Conservation (phyloP, 306 rosid species). For the Delonix regia region DNA sequence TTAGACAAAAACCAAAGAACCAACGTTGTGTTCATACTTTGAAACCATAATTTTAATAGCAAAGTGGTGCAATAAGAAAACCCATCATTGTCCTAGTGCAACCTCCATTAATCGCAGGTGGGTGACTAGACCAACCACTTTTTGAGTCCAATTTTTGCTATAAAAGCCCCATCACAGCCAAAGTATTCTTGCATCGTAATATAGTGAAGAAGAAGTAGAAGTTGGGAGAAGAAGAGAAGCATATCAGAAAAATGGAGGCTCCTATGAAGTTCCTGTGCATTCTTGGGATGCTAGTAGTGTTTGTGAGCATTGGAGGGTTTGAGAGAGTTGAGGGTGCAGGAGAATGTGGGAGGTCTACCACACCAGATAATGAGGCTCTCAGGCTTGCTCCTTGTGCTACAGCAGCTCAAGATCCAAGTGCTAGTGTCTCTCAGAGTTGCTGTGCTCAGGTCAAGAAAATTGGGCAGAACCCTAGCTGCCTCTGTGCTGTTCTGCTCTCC, state of each 20-base stretch:
- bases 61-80: conserved; percentile 42
- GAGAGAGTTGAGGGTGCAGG: conserved; percentile 50
- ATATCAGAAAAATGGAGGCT: conserved; percentile 36
- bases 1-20: conserved; percentile 14
- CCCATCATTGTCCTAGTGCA: conserved; percentile 47
- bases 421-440: conserved; percentile 53
- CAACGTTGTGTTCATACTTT: conserved; percentile 29
- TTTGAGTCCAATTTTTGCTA: conserved; percentile 27
- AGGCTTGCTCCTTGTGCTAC: conserved; percentile 63
- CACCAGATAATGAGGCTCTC: conserved; percentile 62
- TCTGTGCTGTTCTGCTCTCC: conserved; percentile 66
- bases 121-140: conserved; percentile 47
- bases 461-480: conserved; percentile 58
- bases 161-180: conserved; percentile 35
- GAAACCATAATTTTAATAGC: neutral
- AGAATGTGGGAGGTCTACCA: conserved; percentile 57
- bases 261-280: conserved; percentile 43
- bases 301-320: conserved; percentile 33
- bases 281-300: conserved; percentile 44
- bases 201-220: neutral
- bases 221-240: neutral
- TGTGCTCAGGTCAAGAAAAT: conserved; percentile 50
- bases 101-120: conserved; percentile 50
- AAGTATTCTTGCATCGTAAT: conserved; percentile 22
- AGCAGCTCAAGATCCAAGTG: conserved; percentile 59